These are phyloP conservation scores for Fusarium sarcochroum DNA, from an alignment of 2,329 filamentous ascomycete species.

Conservation along the genomic window DNA sequence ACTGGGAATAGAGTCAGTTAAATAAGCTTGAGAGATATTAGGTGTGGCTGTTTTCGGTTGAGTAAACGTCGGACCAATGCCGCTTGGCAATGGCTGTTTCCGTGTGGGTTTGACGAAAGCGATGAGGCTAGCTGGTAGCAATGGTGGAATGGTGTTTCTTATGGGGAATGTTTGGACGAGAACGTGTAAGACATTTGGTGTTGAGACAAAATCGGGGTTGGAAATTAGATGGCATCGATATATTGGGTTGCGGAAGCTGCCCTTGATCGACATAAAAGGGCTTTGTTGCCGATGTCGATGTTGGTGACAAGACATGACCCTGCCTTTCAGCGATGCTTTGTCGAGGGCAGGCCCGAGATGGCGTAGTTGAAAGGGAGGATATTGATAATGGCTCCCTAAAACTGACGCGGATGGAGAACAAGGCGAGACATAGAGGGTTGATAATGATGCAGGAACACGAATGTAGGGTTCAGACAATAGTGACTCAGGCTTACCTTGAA, in stretches of 20 bases:
- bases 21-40: conserved; percentile 30
- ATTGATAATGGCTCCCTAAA: conserved; percentile 32
- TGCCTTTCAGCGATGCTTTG: conserved; percentile 13
- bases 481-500: conserved; percentile 40
- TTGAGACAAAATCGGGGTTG: conserved; percentile 29
- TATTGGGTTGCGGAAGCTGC: conserved; percentile 8
- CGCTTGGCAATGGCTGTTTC: conserved; percentile 41
- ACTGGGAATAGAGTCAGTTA: conserved; percentile 44
- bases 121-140: conserved; percentile 31
- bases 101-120: conserved; percentile 35
- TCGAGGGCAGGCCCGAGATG: conserved; percentile 18
- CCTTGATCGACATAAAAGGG: conserved; percentile 5
- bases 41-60: conserved; percentile 38
- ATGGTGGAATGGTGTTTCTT: conserved; percentile 42
- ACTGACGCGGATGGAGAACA: conserved; percentile 32
- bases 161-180: conserved; percentile 39
- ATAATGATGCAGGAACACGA: conserved; percentile 34
- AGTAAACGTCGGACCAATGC: conserved; percentile 26
- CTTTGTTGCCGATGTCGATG: conserved; percentile 15
- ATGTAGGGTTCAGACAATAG: conserved; percentile 28
- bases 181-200: conserved; percentile 44
- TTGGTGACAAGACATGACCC: conserved; percentile 5
- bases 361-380: conserved; percentile 30
- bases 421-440: conserved; percentile 36
- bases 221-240: conserved; percentile 17